These are phyloP conservation scores for Exophiala sp. DNA, from an alignment of 2,329 filamentous ascomycete genomes.

Conservation along the genomic window DNA sequence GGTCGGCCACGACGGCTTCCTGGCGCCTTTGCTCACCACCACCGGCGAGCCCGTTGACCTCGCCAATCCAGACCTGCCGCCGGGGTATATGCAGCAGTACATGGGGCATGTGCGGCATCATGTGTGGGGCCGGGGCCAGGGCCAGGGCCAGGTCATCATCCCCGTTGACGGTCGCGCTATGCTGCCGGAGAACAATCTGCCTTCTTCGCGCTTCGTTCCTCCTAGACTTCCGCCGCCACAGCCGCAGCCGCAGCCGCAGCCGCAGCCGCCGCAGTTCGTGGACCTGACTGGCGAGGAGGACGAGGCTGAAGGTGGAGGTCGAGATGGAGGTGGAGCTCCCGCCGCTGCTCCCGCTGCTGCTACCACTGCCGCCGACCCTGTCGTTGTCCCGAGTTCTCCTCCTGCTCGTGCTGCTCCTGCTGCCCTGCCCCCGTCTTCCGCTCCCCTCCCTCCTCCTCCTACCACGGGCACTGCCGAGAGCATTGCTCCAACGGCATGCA, in stretches of 20 bases:
- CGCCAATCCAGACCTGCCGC: neutral
- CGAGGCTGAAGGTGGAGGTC: conserved; percentile 1
- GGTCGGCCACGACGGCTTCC: conserved; percentile 1
- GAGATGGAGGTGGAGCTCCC: neutral
- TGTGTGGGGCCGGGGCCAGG: too few relatives aligned
- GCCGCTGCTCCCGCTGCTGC: neutral
- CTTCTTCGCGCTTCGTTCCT: neutral
- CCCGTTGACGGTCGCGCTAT: neutral
- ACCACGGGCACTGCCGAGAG: too few relatives aligned
- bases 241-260: too few relatives aligned
- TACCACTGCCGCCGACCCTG: neutral
- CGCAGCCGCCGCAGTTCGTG: neutral
- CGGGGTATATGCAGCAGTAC: neutral
- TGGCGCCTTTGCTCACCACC: conserved; percentile 6
- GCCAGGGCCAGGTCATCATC: neutral
- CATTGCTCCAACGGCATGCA: too few relatives aligned
- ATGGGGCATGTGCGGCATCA: neutral
- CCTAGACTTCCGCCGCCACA: neutral
- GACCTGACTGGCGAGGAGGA: neutral
- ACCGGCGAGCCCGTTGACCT: neutral
- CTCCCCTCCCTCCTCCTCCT: neutral
- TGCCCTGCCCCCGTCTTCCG: neutral
- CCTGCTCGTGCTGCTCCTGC: neutral
- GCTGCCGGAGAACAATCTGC: neutral
- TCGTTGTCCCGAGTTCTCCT: too few relatives aligned